phyloP scores from a whole-genome alignment of 108 stramenopile species.

The Cyclotella cryptica region DNA sequence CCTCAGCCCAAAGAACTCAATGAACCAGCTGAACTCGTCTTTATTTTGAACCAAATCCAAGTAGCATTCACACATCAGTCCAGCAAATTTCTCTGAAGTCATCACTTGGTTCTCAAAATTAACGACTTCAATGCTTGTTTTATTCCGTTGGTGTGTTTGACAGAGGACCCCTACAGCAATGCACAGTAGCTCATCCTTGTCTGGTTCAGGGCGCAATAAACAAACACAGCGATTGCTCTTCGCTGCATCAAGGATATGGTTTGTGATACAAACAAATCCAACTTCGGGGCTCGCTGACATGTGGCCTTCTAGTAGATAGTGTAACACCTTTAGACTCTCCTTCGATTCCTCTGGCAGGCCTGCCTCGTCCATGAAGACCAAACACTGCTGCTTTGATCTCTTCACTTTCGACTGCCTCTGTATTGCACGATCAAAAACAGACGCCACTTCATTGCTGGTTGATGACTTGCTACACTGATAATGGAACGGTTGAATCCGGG shows the following conservation, averaged over 20 bases:
- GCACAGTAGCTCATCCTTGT: conserved; percentile 38
- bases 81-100: conserved; percentile 16
- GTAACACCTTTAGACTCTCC: conserved; percentile 56
- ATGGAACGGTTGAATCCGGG: conserved; percentile 46
- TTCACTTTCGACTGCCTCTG: conserved; percentile 35
- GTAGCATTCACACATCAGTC: conserved; percentile 28
- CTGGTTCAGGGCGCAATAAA: conserved; percentile 39
- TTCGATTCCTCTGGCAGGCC: conserved; percentile 49
- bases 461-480: conserved; percentile 47
- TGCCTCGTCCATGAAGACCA: conserved; percentile 49
- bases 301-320: conserved; percentile 53
- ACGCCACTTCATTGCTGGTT: conserved; percentile 40
- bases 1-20: conserved; percentile 35
- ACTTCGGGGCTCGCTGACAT: conserved; percentile 38
- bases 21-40: conserved; percentile 31
- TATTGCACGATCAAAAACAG: conserved; percentile 34
- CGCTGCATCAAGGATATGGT: conserved; percentile 54
- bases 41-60: conserved; percentile 26
- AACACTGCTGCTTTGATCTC: conserved; percentile 24
- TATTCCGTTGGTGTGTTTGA: background rate
- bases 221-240: conserved; percentile 53
- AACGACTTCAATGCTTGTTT: conserved; percentile 5
- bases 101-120: conserved; percentile 7
- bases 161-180: conserved; percentile 36
- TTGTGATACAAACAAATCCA: conserved; percentile 44